These are phyloP conservation scores for Chondrostereum purpureum DNA, from an alignment of 1,284 basidiomycete genomes.

Conservation along the genomic window DNA sequence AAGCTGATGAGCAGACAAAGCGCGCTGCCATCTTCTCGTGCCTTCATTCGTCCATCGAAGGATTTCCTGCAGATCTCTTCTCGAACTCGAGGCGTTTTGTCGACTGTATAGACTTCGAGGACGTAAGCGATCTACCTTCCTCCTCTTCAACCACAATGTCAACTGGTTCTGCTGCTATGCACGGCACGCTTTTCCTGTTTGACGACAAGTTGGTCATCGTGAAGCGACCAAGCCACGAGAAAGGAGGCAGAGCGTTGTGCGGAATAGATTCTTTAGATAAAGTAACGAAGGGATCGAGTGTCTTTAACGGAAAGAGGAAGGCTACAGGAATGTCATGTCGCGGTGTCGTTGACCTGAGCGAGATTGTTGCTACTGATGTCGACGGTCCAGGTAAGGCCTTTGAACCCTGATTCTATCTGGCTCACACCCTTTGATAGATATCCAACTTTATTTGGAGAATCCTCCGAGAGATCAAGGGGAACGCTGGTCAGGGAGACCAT, in stretches of 20 bases:
- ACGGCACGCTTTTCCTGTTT: conserved; percentile 91
- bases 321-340: conserved; percentile 81
- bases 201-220: conserved; percentile 91
- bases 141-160: conserved; percentile 37
- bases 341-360: conserved; percentile 80
- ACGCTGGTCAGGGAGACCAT: conserved; percentile 77
- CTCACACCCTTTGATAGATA: conserved; percentile 42
- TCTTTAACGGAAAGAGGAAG: conserved; percentile 62
- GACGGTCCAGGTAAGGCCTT: conserved; percentile 67
- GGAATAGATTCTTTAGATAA: conserved; percentile 84
- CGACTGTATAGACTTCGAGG: conserved; percentile 93
- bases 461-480: conserved; percentile 77
- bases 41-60: conserved; percentile 80
- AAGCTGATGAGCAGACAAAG: conserved; percentile 88
- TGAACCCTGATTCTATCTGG: conserved; percentile 7
- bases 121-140: conserved; percentile 49
- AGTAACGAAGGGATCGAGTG: conserved; percentile 57
- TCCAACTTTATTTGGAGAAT: conserved; percentile 78
- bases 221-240: conserved; percentile 76
- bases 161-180: conserved; percentile 43
- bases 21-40: conserved; percentile 87
- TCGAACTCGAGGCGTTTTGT: conserved; percentile 85
- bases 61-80: conserved; percentile 84
- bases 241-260: conserved; percentile 67
- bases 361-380: conserved; percentile 78